Evolutionary conservation across 2,329 filamentous ascomycete species (phyloP).

Genomic region (Aspergillus viridinutans): DNA sequence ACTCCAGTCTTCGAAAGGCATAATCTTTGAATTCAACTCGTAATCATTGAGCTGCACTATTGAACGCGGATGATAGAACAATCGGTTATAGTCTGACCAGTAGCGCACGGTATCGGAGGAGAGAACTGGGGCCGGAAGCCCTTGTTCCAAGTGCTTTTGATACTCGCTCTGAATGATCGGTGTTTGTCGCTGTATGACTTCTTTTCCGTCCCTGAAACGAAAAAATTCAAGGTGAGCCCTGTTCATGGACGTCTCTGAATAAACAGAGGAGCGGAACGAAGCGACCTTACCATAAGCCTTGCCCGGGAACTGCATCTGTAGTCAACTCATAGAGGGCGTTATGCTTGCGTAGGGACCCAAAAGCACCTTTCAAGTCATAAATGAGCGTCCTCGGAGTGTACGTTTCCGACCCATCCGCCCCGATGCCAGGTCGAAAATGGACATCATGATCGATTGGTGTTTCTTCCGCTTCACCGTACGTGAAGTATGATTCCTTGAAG

Average conservation of each 20-base stretch:
- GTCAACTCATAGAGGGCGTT: slow-evolving; percentile 76
- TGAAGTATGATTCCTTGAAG: slow-evolving; percentile 89
- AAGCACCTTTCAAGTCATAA: slow-evolving; percentile 91
- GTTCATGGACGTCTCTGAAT: background rate
- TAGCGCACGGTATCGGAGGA: slow-evolving; percentile 73
- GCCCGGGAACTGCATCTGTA: slow-evolving; percentile 32
- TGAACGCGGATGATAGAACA: slow-evolving; percentile 88
- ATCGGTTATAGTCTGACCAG: slow-evolving; percentile 92
- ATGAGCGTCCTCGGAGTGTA: slow-evolving; percentile 88
- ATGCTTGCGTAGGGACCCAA: slow-evolving; percentile 80
- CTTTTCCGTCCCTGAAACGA: slow-evolving; percentile 56
- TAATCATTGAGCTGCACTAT: slow-evolving; percentile 84
- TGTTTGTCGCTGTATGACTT: slow-evolving; percentile 64
- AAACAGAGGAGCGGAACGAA: background rate
- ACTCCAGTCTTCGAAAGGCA: slow-evolving; percentile 75
- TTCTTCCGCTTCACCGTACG: slow-evolving; percentile 66
- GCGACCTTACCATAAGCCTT: slow-evolving; percentile 43
- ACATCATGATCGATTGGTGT: slow-evolving; percentile 74
- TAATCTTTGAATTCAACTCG: slow-evolving; percentile 72
- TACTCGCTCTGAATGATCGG: slow-evolving; percentile 69
- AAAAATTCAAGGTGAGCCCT: background rate
- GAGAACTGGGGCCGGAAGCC: slow-evolving; percentile 59
- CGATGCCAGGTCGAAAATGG: slow-evolving; percentile 80
- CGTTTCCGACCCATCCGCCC: slow-evolving; percentile 79
- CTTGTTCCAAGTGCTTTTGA: slow-evolving; percentile 72